A percentile compares a stretch with the other conserved stretches of the same genome.
Evolutionary conservation across 495 filamentous ascomycete species (phyloP).

Genomic region (Podospora comata): DNA sequence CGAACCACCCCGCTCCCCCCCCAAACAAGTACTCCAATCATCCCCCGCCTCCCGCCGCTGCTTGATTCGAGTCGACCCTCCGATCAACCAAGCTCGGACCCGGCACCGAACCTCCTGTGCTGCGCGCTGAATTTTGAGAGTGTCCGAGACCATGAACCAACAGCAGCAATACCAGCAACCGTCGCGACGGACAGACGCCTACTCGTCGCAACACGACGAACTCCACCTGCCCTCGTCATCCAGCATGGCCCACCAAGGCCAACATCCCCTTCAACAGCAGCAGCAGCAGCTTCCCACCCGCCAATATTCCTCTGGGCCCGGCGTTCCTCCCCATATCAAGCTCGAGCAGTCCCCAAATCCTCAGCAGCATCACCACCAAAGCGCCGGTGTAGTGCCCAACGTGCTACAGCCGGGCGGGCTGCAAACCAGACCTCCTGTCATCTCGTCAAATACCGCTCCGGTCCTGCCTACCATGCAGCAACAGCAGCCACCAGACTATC

Average conservation of each 20-base stretch:
- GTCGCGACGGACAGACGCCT: conserved; percentile 42
- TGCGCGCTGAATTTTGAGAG: neutral
- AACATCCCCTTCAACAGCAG: conserved; percentile 34
- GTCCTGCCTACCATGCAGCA: conserved; percentile 69
- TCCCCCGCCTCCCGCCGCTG: conserved; percentile 14
- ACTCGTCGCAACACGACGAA: conserved; percentile 59
- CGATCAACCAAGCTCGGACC: neutral
- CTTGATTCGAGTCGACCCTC: neutral
- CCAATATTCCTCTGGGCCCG: conserved; percentile 39
- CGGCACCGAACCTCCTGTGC: neutral
- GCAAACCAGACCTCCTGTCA: conserved; percentile 56
- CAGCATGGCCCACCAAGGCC: conserved; percentile 45
- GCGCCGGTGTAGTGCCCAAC: conserved; percentile 58
- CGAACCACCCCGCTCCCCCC: conserved; percentile 4
- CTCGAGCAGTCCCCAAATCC: conserved; percentile 35
- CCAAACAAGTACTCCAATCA: conserved; percentile 5
- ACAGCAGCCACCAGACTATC: conserved; percentile 59
- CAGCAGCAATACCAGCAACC: conserved; percentile 43
- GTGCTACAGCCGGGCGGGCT: conserved; percentile 62
- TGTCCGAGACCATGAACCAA: conserved; percentile 45
- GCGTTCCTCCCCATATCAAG: conserved; percentile 49
- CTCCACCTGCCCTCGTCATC: conserved; percentile 64
- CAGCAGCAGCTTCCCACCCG: conserved; percentile 47
- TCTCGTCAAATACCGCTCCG: conserved; percentile 70
- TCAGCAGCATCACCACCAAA: conserved; percentile 55